Evolutionary conservation across 495 filamentous ascomycete species (phyloP), one percentile per base, ranked within the genome.

Genomic region (Penicillium roqueforti): DNA sequence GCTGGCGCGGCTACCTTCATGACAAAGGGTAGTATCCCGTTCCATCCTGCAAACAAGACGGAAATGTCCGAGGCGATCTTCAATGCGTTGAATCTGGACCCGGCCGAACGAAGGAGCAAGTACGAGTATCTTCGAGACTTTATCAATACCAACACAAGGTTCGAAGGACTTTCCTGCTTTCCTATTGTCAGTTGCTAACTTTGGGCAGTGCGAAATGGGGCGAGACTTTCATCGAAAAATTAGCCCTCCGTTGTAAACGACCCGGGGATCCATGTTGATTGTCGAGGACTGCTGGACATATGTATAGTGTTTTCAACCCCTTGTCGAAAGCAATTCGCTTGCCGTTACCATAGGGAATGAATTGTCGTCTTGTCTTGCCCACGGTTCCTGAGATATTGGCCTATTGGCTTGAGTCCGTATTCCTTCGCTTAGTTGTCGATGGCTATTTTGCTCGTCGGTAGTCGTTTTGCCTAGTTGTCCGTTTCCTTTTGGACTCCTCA

Each of bases 41-140:
- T 97, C 61, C 95, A 97, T 62, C 92, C 92, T 1, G 92, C 90
- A 81, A 95, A 95, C 61, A 91, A 83, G 3, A 87, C 91, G 57
- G 89, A 97, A 65, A 75, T 96, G 32, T 87, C 92, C 6, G 87
- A 91, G 55, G 84, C 91, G 4, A 88, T 96, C 55, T 82, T 91
- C 61, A 82, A 87, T 53, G 89, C 90, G 8, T 82, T 96, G 43
- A 93, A 87, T 29, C 89, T 97, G 83, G 79, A 80, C n/a, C 76
- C 82, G 11, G 87, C 89, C 69, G 84, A 88, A 70, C 82, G 89
- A 36, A 80, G 82, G 58, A 70, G 79, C 29, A 91, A 91, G 67
- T 92, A 87, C 71, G 78, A 85, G 63, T 91, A 88, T 67, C 72
- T 97, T 47, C 82, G 86, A 51, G 80, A 83, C 62, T 96, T 96